Percentiles rank a stretch among this genome's conserved stretches.
Evolutionary conservation across 441 rosid species (phyloP).

Genomic region (Erodium texanum): DNA sequence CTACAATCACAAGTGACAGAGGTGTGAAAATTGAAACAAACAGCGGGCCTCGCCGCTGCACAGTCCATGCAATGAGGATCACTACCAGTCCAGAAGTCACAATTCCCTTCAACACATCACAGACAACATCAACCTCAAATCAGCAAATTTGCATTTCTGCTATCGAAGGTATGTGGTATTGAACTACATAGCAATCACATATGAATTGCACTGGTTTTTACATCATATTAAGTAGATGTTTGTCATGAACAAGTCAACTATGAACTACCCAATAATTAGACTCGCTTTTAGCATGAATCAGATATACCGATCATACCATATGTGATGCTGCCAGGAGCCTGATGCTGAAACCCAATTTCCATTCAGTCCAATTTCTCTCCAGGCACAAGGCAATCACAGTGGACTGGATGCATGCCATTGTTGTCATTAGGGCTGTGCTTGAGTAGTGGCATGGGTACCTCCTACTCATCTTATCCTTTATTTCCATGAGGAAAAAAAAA

Average conservation of each 20-base stretch:
- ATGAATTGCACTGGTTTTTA: too few relatives aligned
- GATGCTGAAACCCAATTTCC: conserved; percentile 35
- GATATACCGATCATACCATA: too few relatives aligned
- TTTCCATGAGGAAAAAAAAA: too few relatives aligned
- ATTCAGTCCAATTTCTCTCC: conserved; percentile 28
- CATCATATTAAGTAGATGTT: too few relatives aligned
- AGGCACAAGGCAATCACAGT: conserved; percentile 23
- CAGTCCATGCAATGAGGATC: conserved; percentile 25
- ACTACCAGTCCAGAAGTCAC: conserved; percentile 23
- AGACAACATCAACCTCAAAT: too few relatives aligned
- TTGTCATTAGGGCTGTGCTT: conserved; percentile 2
- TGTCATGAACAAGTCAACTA: too few relatives aligned
- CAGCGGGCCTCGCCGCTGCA: conserved; percentile 28
- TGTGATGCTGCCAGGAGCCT: conserved; percentile 18
- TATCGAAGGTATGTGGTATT: too few relatives aligned
- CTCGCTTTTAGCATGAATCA: too few relatives aligned
- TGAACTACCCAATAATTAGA: too few relatives aligned
- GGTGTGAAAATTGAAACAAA: conserved; percentile 32
- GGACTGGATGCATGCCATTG: conserved; percentile 29
- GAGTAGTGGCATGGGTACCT: background rate
- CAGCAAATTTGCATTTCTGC: too few relatives aligned
- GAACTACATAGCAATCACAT: too few relatives aligned
- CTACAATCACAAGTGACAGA: conserved; percentile 29
- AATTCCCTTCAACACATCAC: conserved; percentile 18
- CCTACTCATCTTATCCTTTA: background rate